Evolutionary conservation across 768 basidiomycete genomes (phyloP), one percentile per base, ranked within the genome.

Genomic region (Mycena amicta): DNA sequence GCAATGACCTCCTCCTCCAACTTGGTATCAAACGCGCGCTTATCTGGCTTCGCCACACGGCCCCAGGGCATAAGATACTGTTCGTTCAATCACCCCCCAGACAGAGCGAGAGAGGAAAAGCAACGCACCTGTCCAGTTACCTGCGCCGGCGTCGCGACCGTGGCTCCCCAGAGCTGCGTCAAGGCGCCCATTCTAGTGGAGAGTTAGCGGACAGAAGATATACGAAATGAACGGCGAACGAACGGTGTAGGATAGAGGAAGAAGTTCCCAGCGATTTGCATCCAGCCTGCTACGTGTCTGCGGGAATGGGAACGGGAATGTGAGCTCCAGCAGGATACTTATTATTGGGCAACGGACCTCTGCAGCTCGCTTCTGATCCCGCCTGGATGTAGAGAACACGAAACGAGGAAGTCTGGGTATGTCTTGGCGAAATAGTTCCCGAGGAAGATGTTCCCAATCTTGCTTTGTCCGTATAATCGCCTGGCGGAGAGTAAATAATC

Each of bases 51-150:
- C 6, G 70, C 74, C 1, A 70, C 27, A 6, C 74, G 67, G 13
- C 71, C 75, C 74, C 74, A 77, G 0, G 75, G 75, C 33, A 74
- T 60, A 23, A 77, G 67, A 47, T 73, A 77, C 70, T 77, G 43
- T 12, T 20, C 3, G 45, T 27, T 8, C 22, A 26, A 40, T 23
- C 13, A 3, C 23, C 18, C 18, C 2, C 4, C n/a, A n/a, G n/a
- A n/a, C n/a, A n/a, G n/a, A 26, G n/a, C 18, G 4, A 33, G 27
- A 37, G 25, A 23, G 16, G 18, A 5, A 8, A 50, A 5, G 30
- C 1, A 3, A 25, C 29, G 28, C 23, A 61, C 60, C 60, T 61
- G 51, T 6, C 47, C 56, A 4, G 43, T 61, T n/a, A 57, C 52
- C 45, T 56, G 39, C 23, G 55, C 39, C 11, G 60, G 60, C 8